Evolutionary conservation across 805 yeast species (phyloP).

Genomic region (Starmerella roubikii): DNA sequence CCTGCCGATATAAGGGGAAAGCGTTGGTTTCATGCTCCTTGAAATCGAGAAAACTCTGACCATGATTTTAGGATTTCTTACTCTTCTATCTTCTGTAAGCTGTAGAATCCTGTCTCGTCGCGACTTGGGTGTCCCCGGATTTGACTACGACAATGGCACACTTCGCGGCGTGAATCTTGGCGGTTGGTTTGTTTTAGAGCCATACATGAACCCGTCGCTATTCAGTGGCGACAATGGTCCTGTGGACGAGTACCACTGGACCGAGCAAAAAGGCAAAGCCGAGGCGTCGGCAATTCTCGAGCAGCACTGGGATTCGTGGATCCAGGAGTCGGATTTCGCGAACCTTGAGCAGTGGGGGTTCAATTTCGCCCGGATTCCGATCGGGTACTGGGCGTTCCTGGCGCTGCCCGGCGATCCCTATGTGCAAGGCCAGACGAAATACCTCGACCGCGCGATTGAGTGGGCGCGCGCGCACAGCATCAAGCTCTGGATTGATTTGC

Average conservation of each 20-base stretch:
- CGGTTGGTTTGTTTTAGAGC: constrained; percentile 83
- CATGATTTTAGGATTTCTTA: no score
- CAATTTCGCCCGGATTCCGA: constrained; percentile 78
- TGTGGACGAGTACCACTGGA: constrained; percentile 69
- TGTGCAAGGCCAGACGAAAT: constrained; percentile 64
- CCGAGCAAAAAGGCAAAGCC: constrained; percentile 46
- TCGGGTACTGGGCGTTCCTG: constrained; percentile 88
- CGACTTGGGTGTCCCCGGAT: constrained; percentile 16
- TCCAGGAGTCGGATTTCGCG: constrained; percentile 56
- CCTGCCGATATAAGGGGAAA: no score
- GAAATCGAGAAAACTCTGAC: no score
- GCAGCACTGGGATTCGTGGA: constrained; percentile 69
- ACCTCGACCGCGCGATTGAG: constrained; percentile 58
- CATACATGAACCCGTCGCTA: constrained; percentile 70
- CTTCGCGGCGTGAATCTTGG: constrained; percentile 56
- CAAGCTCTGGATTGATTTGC: constrained; percentile 82
- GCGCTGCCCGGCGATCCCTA: constrained; percentile 60
- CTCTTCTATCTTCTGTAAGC: no score
- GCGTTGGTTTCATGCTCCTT: no score
- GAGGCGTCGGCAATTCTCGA: constrained; percentile 39
- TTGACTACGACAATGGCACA: constrained; percentile 23
- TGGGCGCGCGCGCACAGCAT: constrained; percentile 57
- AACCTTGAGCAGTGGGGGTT: constrained; percentile 35
- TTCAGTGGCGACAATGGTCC: constrained; percentile 34
- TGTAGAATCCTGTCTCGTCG: no score